Percentiles rank a stretch among this genome's conserved stretches.
Conservation (phyloP, 768 basidiomycete genomes). For the Mycena kentingensis region DNA sequence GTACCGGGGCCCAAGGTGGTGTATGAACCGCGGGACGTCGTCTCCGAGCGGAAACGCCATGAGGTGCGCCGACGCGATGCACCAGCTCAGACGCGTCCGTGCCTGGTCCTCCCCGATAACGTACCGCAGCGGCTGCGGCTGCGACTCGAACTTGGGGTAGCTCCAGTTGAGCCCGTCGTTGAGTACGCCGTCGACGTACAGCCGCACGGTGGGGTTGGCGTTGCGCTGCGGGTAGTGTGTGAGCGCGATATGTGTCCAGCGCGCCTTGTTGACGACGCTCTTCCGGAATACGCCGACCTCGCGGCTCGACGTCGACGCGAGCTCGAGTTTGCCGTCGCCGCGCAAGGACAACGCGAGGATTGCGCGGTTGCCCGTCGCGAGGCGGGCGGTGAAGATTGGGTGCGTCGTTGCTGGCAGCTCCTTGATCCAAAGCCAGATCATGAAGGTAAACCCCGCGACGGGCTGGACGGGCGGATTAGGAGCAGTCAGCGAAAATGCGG, state of each 20-base stretch:
- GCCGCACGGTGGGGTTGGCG: slow-evolving; percentile 58
- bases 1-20: slow-evolving; percentile 83
- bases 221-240: slow-evolving; percentile 63
- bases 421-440: slow-evolving; percentile 59
- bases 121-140: slow-evolving; percentile 43
- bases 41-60: slow-evolving; percentile 64
- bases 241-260: slow-evolving; percentile 75
- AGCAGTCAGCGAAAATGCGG: neutral
- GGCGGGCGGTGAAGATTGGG: slow-evolving; percentile 40
- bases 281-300: slow-evolving; percentile 47
- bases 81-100: slow-evolving; percentile 59
- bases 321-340: slow-evolving; percentile 58
- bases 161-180: slow-evolving; percentile 61
- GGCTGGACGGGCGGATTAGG: slow-evolving; percentile 33
- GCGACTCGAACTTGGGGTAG: slow-evolving; percentile 58
- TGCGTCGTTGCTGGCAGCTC: slow-evolving; percentile 39
- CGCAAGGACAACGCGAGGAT: slow-evolving; percentile 51
- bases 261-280: slow-evolving; percentile 49
- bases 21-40: slow-evolving; percentile 71
- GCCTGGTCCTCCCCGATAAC: slow-evolving; percentile 56
- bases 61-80: slow-evolving; percentile 65
- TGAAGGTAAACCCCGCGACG: slow-evolving; percentile 66
- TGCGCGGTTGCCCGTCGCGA: slow-evolving; percentile 24
- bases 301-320: slow-evolving; percentile 42
- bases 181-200: slow-evolving; percentile 75